Evolutionary conservation across 345 rosid genomes (phyloP).

Genomic region (Aegle marmelos): DNA sequence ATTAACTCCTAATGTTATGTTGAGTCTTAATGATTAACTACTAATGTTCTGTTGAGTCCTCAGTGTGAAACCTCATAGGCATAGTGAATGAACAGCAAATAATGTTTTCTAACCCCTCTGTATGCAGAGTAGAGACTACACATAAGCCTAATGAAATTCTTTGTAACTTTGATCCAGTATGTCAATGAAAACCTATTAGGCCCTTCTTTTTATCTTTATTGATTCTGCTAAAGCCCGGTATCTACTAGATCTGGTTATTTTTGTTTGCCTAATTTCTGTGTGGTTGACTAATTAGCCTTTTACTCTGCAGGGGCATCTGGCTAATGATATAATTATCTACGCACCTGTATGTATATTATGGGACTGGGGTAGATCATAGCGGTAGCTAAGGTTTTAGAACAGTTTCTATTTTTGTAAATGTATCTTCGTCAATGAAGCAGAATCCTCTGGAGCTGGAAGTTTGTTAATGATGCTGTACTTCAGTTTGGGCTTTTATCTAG

Average conservation of each 20-base stretch:
- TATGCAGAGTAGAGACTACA: neutral
- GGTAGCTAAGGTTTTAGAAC: neutral
- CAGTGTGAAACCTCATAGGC: neutral
- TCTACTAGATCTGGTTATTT: neutral
- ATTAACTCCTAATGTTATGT: neutral
- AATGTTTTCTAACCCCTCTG: neutral
- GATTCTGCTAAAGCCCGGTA: neutral
- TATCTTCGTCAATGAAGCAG: neutral
- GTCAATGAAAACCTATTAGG: neutral
- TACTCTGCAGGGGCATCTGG: slow-evolving; percentile 8
- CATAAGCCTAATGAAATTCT: neutral
- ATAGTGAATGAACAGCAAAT: neutral
- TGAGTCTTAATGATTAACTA: neutral
- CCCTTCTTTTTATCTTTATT: neutral
- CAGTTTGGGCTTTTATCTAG: neutral
- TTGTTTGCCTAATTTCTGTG: neutral
- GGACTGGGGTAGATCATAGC: neutral
- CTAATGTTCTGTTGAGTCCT: neutral
- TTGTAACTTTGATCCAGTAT: too few relatives aligned
- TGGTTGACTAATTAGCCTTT: neutral
- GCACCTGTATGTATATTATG: neutral
- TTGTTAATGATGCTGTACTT: neutral
- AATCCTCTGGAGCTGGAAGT: neutral
- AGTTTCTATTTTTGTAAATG: neutral
- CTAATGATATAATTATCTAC: neutral